Evolutionary conservation across 148 eudicot genomes (phyloP).

Genomic region (Diospyros kaki): DNA sequence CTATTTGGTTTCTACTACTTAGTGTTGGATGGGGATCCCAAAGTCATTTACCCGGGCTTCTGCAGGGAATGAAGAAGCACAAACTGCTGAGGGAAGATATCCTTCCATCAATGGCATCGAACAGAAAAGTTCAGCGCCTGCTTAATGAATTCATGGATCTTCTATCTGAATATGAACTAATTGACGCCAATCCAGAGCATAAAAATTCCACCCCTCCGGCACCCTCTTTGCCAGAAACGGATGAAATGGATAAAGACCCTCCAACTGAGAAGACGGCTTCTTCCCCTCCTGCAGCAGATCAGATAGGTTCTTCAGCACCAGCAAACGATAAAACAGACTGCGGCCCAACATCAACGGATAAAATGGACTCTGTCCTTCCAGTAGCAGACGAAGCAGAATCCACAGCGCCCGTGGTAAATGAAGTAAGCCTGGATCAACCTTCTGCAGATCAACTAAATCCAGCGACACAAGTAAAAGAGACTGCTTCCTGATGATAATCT

Average conservation of each 20-base stretch:
- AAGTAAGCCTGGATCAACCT: conserved; percentile 12
- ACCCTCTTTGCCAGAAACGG: conserved; percentile 18
- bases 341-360: conserved; percentile 12
- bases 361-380: conserved; percentile 14
- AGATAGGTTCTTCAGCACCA: conserved; percentile 12
- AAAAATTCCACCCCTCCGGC: conserved; percentile 18
- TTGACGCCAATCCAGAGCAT: conserved; percentile 29
- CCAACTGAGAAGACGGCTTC: conserved; percentile 26
- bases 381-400: conserved; percentile 5
- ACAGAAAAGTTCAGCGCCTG: conserved; percentile 84
- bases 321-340: conserved; percentile 19
- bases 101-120: conserved; percentile 95
- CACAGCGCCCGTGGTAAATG: conserved; percentile 17
- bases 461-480: conserved; percentile 24
- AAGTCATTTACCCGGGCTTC: conserved; percentile 4
- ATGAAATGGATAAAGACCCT: conserved; percentile 11
- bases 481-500: conserved; percentile 19
- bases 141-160: conserved; percentile 94
- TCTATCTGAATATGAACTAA: conserved; percentile 71
- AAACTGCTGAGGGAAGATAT: conserved; percentile 88
- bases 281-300: conserved; percentile 21
- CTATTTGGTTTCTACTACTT: background rate
- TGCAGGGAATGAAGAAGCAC: conserved; percentile 91
- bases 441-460: conserved; percentile 13
- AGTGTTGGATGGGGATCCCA: background rate